Conservation (phyloP, 73 alveolate species). For the Paramecium pentaurelia region DNA sequence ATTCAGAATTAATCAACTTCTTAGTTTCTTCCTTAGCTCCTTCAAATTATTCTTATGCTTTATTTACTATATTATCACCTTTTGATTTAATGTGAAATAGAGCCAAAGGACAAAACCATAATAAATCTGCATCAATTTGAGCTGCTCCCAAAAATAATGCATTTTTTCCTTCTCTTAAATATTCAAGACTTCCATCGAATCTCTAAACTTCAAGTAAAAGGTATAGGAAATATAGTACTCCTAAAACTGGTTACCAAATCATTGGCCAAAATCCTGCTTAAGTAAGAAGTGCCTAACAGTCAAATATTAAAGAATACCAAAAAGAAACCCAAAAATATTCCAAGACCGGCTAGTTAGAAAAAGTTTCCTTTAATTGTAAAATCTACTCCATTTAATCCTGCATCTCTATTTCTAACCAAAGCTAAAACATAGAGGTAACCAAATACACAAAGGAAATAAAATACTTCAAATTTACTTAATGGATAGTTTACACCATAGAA, state of each 20-base stretch:
- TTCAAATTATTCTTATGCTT: not conserved
- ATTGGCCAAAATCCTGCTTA: slow-evolving; percentile 11
- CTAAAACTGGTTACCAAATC: slow-evolving; percentile 24
- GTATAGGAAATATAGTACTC: not conserved
- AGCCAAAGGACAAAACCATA: slow-evolving; percentile 36
- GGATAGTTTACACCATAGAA: slow-evolving; percentile 27
- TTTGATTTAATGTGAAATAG: not conserved
- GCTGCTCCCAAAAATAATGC: slow-evolving; percentile 45
- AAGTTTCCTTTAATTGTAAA: not conserved
- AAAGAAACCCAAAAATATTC: slow-evolving; percentile 7
- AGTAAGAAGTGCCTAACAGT: not conserved
- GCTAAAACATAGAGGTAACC: not conserved
- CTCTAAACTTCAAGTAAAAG: slow-evolving; percentile 2
- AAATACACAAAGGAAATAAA: not conserved
- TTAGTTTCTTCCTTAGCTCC: not conserved
- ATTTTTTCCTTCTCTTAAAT: slow-evolving; percentile 26
- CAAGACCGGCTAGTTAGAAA: not conserved
- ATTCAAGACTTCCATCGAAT: slow-evolving; percentile 9
- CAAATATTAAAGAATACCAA: not conserved
- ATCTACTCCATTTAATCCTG: not conserved
- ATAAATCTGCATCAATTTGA: slow-evolving; percentile 36
- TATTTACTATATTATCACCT: not conserved
- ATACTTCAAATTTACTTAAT: slow-evolving; percentile 8
- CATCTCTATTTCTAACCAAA: not conserved
- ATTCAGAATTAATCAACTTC: not conserved